Base-by-base conservation (phyloP, 345 rosid species). In the Noccaea caerulescens region DNA sequence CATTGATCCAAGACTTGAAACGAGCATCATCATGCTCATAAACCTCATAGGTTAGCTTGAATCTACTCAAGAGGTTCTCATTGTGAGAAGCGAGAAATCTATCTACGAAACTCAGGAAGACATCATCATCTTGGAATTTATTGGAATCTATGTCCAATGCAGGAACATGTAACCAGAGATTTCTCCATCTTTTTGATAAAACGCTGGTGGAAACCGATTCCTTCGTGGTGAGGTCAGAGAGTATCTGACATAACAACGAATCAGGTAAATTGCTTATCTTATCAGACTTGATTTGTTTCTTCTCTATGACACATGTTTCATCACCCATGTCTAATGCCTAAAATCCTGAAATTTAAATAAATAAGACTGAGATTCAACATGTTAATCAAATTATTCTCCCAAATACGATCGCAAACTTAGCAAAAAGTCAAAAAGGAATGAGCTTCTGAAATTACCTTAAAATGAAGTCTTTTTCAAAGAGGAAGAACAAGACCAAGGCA, bases 251-350 rank as follows among this genome's bases (percentile, higher is more conserved):
- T 47, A 75, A 4, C 69, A 75, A 61, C 0, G 65, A 36, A 68
- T 75, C 75, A 34, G 74, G 73, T 36, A 75, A 38, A 39, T 68
- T 27, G 43, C 75, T 75, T 54, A 69, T 27, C 36, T 18, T 62
- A 1, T 68, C 58, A 5, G 18, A 42, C 20, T 62, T 44, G 27
- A 11, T 54, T 27, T 54, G 79, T 27, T 27, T 27, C 12, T 74
- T 51, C 67, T 58, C 55, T 43, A 52, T 74, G 23, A 7, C 25
- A 52, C 34, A 41, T 38, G 54, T 16, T 42, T 33, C 46, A 47
- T 2, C 44, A 57, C 2, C 66, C 77, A 73, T 66, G 45, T 42
- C 53, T 25, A 12, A 13, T 23, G 36, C 34, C 51, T 60, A 12
- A 9, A 56, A 16, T 8, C 32, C 58, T 59, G 32, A 61, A 32